Evolutionary conservation across 2,329 filamentous ascomycete genomes (phyloP), one percentile per base, ranked within the genome.

Genomic region (Domatiomyces globalis): DNA sequence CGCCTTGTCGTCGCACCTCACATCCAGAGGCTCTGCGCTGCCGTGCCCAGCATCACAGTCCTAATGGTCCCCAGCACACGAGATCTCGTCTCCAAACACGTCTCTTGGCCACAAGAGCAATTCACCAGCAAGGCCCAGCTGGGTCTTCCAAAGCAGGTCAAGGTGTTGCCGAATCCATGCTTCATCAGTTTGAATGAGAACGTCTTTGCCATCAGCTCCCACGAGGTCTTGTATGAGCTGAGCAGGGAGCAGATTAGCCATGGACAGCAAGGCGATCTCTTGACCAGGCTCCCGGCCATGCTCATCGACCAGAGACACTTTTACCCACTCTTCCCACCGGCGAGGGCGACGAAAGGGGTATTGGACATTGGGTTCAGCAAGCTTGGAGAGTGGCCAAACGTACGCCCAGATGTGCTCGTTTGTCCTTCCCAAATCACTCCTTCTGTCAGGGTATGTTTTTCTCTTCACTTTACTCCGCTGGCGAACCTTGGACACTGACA

Each of bases 231-330:
- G 1, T 88, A 81, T 56, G 87, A 95, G 67, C 70, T 95, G 49
- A 77, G 83, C n/a, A 73, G 77, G 22, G 83, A 90, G 61, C 87
- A 94, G 66, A 73, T 83, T 1, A 67, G 72, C 5, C 76, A 77
- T 18, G 77, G 76, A 1, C 74, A 72, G 47, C 74, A 76, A 0
- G 65, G 66, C 7, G 76, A 81, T 49, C 61, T 85, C 22, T 73
- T 90, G 61, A 79, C 81, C 15, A 72, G 90, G n/a, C 68, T 89
- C 46, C 80, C 84, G 5, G 77, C 81, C 18, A 83, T 92, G 59
- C 67, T 98, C 17, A 79, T 98, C 52, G 85, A 95, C 67, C 92
- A 96, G 69, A 75, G 89, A 5, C 88, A 92, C 63, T 96, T 89
- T 67, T 87, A 87, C 62, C 92, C 92, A 0, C 69, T 96, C 0